These are phyloP conservation scores for Sarocladium brachiariae DNA, from an alignment of 2,329 filamentous ascomycete species.

Conservation along the genomic window DNA sequence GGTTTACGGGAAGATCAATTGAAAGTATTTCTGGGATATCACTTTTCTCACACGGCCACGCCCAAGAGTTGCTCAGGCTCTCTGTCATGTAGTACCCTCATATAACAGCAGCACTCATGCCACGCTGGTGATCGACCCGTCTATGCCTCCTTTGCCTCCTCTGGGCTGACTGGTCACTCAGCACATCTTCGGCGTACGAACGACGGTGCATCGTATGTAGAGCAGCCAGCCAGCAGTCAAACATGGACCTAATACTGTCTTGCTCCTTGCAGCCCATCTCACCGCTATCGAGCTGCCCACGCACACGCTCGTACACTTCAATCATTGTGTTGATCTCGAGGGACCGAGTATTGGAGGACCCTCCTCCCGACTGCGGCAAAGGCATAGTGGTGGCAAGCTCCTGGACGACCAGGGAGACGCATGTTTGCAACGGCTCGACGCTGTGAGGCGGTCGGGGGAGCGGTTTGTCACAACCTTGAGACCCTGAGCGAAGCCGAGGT, in stretches of 20 bases:
- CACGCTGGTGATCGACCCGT: neutral
- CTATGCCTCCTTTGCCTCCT: neutral
- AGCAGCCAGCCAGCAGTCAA: slow-evolving; percentile 45
- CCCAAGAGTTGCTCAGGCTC: neutral
- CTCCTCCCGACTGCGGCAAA: neutral
- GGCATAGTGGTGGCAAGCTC: slow-evolving; percentile 39
- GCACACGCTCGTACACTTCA: slow-evolving; percentile 48
- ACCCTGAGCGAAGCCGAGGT: neutral
- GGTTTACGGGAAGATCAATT: too few species aligned
- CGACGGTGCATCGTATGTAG: slow-evolving; percentile 37
- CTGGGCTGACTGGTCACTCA: neutral
- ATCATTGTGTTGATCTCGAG: slow-evolving; percentile 52
- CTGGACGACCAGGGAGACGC: slow-evolving; percentile 41
- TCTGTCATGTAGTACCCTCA: neutral
- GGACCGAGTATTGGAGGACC: slow-evolving; percentile 17
- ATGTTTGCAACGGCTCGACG: slow-evolving; percentile 37
- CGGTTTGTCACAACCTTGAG: slow-evolving; percentile 3
- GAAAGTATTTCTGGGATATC: slow-evolving; percentile 1
- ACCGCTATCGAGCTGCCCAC: slow-evolving; percentile 35
- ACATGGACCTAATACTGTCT: slow-evolving; percentile 29
- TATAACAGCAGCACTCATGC: neutral
- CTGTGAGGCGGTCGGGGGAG: slow-evolving; percentile 6
- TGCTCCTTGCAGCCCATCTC: slow-evolving; percentile 26
- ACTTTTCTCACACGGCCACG: neutral
- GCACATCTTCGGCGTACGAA: neutral